phyloP scores from a whole-genome alignment of 2,329 filamentous ascomycete species.

The Boeremia lycopersici region DNA sequence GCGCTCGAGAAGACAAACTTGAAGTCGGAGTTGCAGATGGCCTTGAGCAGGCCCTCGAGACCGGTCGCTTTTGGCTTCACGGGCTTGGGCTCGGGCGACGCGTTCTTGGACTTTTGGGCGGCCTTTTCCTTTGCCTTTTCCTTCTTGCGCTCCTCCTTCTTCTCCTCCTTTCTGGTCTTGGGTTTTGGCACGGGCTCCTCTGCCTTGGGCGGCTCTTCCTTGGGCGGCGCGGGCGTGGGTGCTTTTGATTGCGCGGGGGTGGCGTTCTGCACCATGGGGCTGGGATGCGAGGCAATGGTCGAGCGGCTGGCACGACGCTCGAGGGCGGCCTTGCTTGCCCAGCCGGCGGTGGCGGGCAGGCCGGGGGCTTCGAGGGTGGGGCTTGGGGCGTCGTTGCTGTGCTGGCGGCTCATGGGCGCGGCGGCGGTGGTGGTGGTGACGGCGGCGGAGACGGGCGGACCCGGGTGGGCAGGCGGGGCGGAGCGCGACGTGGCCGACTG shows the following conservation, averaged over 20 bases:
- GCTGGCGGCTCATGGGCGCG: slow-evolving; percentile 71
- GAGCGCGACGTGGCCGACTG: slow-evolving; percentile 59
- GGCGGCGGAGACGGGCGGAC: slow-evolving; percentile 56
- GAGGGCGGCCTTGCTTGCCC: slow-evolving; percentile 76
- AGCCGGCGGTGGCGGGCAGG: slow-evolving; percentile 91
- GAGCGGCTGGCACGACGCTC: slow-evolving; percentile 78
- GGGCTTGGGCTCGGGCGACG: slow-evolving; percentile 32
- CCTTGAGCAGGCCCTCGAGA: slow-evolving; percentile 48
- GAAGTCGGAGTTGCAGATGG: slow-evolving; percentile 53
- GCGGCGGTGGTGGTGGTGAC: slow-evolving; percentile 32
- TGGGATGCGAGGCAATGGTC: slow-evolving; percentile 80
- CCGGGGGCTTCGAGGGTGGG: slow-evolving; percentile 74
- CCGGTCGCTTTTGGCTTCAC: slow-evolving; percentile 30
- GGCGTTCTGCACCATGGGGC: slow-evolving; percentile 68
- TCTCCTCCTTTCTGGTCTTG: slow-evolving; percentile 34
- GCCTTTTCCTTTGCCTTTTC: slow-evolving; percentile 37
- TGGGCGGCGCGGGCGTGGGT: slow-evolving; percentile 21
- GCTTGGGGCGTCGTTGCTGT: slow-evolving; percentile 76
- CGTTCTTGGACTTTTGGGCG: slow-evolving; percentile 33
- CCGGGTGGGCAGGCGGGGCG: slow-evolving; percentile 57
- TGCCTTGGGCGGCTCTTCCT: slow-evolving; percentile 39
- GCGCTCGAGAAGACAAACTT: slow-evolving; percentile 59
- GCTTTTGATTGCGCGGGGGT: slow-evolving; percentile 46
- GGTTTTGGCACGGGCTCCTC: slow-evolving; percentile 28
- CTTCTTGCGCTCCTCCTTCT: slow-evolving; percentile 27